Evolutionary conservation across 495 filamentous ascomycete genomes (phyloP).

Genomic region (Penicilliopsis zonata): DNA sequence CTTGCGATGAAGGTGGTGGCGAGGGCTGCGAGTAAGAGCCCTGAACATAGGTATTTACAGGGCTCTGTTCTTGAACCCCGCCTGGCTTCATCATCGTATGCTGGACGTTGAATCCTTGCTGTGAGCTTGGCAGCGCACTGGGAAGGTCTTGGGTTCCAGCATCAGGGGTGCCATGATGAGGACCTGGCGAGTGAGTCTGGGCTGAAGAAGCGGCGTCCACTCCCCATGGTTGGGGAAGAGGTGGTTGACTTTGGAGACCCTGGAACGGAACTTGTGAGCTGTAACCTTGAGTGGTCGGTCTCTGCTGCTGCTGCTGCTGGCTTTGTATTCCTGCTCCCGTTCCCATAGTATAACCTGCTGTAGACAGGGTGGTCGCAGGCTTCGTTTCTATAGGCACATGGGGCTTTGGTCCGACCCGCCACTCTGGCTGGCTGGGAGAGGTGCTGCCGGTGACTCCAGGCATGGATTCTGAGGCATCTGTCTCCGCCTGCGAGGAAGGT

Average conservation of each 20-base stretch:
- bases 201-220: background rate
- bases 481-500: no score
- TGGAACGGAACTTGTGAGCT: background rate
- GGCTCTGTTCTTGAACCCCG: background rate
- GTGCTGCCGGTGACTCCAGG: background rate
- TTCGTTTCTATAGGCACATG: background rate
- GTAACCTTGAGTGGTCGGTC: background rate
- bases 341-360: background rate
- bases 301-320: background rate
- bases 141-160: background rate
- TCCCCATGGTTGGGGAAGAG: no score
- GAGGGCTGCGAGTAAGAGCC: background rate
- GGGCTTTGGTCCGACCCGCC: constrained; percentile 1
- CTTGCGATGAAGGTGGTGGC: no score
- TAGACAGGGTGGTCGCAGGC: background rate
- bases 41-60: background rate
- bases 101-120: background rate
- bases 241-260: no score
- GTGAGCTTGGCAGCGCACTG: background rate
- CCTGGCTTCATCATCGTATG: background rate
- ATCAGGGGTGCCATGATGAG: background rate
- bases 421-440: constrained; percentile 1
- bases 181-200: background rate
- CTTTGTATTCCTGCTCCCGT: background rate
- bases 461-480: no score